Percentiles rank a stretch among this genome's conserved stretches.
These are phyloP conservation scores for Nicotiana otophora DNA, from an alignment of 257 asterid species.

Conservation along the genomic window DNA sequence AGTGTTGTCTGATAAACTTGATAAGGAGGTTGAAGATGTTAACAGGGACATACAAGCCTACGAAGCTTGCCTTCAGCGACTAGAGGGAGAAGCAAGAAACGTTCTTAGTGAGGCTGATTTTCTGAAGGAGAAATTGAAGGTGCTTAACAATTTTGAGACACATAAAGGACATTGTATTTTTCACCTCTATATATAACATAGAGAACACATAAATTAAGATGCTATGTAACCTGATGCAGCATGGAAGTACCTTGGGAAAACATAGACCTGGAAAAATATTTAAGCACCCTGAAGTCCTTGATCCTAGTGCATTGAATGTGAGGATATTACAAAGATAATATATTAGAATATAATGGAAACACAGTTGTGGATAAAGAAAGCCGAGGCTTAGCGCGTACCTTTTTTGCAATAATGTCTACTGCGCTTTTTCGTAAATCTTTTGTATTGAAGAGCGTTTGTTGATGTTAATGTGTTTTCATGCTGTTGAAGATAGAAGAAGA, in stretches of 20 bases:
- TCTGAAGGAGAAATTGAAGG: conserved; percentile 91
- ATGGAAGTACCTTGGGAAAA: not conserved
- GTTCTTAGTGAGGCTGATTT: conserved; percentile 86
- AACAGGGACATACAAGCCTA: conserved; percentile 74
- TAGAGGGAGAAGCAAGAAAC: conserved; percentile 85
- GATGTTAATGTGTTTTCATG: not conserved
- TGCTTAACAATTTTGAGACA: conserved; percentile 22
- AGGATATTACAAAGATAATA: not conserved
- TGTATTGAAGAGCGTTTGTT: not conserved
- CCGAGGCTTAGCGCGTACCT: not conserved
- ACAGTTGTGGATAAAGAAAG: not conserved
- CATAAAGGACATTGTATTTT: not conserved
- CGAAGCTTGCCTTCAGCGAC: conserved; percentile 80
- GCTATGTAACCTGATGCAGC: not conserved
- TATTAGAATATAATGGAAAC: not conserved
- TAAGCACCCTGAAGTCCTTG: not conserved
- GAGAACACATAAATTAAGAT: not conserved
- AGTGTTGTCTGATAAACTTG: conserved; percentile 87
- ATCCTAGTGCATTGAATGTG: not conserved
- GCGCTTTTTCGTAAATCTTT: not conserved
- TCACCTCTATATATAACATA: not conserved
- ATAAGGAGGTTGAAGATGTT: conserved; percentile 96
- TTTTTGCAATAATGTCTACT: not conserved
- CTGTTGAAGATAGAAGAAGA: conserved; percentile 83
- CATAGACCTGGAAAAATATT: not conserved